Conservation (phyloP, 441 rosid species). For the Capsella rubella region DNA sequence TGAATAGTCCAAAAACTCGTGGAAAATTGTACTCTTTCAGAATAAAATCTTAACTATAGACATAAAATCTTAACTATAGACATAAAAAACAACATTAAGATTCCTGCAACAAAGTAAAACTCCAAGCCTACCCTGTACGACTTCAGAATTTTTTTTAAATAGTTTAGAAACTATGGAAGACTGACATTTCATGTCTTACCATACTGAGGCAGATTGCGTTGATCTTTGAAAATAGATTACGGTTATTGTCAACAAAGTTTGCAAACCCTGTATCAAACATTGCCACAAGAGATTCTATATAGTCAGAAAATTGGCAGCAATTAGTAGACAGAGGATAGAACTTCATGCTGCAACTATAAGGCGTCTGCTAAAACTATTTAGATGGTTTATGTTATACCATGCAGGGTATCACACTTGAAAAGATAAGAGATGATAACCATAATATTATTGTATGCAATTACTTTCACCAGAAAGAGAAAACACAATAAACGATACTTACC, state of each 20-base stretch:
- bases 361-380: not conserved
- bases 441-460: slow-evolving; percentile 14
- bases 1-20: slow-evolving; percentile 8
- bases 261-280: slow-evolving; percentile 66
- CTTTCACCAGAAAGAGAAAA: slow-evolving; percentile 1
- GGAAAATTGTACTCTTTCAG: slow-evolving; percentile 2
- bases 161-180: not conserved
- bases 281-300: slow-evolving; percentile 12
- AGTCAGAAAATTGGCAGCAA: slow-evolving; percentile 10
- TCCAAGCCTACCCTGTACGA: not conserved
- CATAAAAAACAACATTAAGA: slow-evolving; percentile 8
- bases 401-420: slow-evolving; percentile 6
- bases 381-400: not conserved
- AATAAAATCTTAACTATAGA: not conserved
- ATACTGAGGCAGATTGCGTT: slow-evolving; percentile 76
- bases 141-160: not conserved
- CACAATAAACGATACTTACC: slow-evolving; percentile 55
- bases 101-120: not conserved
- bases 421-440: not conserved
- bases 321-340: not conserved
- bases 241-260: slow-evolving; percentile 75
- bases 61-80: not conserved
- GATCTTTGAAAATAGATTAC: slow-evolving; percentile 68
- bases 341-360: not conserved
- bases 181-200: slow-evolving; percentile 56